Base-by-base conservation (phyloP, 2,329 filamentous ascomycete genomes). In the Dothiorella sarmentorum region DNA sequence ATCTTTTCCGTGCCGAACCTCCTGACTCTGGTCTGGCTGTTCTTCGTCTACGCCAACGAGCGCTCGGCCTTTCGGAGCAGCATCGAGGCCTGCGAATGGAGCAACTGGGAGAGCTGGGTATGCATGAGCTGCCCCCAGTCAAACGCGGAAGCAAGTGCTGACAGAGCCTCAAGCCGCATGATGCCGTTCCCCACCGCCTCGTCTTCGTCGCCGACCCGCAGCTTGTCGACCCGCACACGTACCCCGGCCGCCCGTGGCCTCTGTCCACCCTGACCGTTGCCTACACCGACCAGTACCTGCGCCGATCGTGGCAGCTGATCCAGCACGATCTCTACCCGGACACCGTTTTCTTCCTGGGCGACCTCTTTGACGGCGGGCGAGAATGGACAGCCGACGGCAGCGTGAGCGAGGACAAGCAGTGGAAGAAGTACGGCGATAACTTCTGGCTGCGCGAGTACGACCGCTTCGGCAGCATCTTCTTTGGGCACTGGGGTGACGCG, bases 21-120 rank as follows among this genome's bases (percentile, higher is more conserved):
- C 15, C 71, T 96, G 63, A 84, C 89, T 17, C 69, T 83, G 11
- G 60, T 92, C 44, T 99, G 94, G 93, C 67, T 91, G 38, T 71
- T 90, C 20, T 80, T 89, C 18, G 68, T 99, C 62, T 84, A 94
- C 63, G 94, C 90, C 85, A 91, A 93, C 1, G 94, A 99, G 77
- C 81, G 89, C 60, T 88, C 83, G 73, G 82, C 87, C 33, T 97
- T 95, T 72, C 79, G 82, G 56, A 83, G 83, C 63, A 85, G 83
- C 61, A 83, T 96, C 15, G 78, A 82, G 58, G 80, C 77, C 53
- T 99, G 94, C 73, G 76, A 83, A 57, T 99, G 94, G 94, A 80
- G 84, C 33, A 83, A 82, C 38, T 99, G 94, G 94, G 94, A 99
- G 78, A 82, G 84, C 73, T 99, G 94, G 92, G 91, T 96, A 80